Evolutionary conservation across 306 rosid species (phyloP), one percentile per base, ranked within the genome.

Genomic region (Ziziphus jujuba): DNA sequence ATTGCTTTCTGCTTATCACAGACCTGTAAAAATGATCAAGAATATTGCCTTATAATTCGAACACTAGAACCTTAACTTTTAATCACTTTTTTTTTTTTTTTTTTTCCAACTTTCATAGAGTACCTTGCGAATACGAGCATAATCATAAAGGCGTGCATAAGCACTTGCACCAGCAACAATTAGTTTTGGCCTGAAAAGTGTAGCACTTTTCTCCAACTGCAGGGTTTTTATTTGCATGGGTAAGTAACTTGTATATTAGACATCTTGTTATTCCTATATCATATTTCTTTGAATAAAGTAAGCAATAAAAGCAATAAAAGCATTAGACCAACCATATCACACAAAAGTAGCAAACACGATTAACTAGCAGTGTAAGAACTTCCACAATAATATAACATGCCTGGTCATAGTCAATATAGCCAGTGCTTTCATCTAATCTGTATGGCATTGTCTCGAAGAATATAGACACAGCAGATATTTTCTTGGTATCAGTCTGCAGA

Each of bases 381-480:
- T 52, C 48, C 22, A 38, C 61, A 57, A 11, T 21, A 56, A 6
- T 21, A 43, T 48, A 55, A 56, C 66, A 54, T 75, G 88, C 97
- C 97, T 91, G 97, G 77, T 91, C 91, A 77, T 91, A 91, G 77
- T 91, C 97, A 75, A 91, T 91, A 77, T 88, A 91, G 63, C 97
- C 97, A 65, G 96, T 88, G 81, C 84, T 61, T 75, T 87, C 96
- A 75, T 89, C 70, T 84, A 89, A 85, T 68, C 96, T 83, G 61
- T 87, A 89, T n/a, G 96, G 96, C 96, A 89, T 79, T 59, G 96
- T 89, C 85, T 89, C 96, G 33, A 89, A 89, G 44, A 72, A 87
- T 59, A 89, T 85, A 15, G 93, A 89, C 56, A 89, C 96, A 7
- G 96, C 96, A 49, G 96, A 89, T 68, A 89, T 89, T 86, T 89